Percentiles rank a stretch among this genome's conserved stretches.
These are phyloP conservation scores for Pleurotus tuoliensis DNA, from an alignment of 768 basidiomycete genomes.

Conservation along the genomic window DNA sequence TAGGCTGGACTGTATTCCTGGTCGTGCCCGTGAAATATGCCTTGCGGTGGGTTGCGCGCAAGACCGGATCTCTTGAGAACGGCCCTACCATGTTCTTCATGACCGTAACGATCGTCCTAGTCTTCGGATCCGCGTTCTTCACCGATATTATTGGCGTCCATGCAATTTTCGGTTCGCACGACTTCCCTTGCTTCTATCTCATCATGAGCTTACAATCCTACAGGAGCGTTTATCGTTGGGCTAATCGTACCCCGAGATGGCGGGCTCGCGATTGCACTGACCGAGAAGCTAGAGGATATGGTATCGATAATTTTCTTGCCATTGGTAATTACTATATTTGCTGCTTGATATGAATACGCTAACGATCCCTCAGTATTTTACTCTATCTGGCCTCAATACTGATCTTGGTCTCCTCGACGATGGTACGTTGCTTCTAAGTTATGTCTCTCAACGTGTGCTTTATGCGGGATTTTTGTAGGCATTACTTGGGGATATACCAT, in stretches of 20 bases:
- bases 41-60: slow-evolving; percentile 69
- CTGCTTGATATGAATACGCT: neutral
- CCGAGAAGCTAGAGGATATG: slow-evolving; percentile 96
- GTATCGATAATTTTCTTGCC: slow-evolving; percentile 88
- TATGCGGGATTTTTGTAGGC: slow-evolving; percentile 28
- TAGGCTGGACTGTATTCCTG: slow-evolving; percentile 79
- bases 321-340: slow-evolving; percentile 42
- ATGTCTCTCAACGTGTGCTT: neutral
- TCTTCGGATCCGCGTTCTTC: slow-evolving; percentile 88
- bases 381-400: slow-evolving; percentile 86
- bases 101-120: slow-evolving; percentile 73
- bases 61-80: slow-evolving; percentile 76
- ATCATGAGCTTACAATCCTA: neutral
- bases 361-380: slow-evolving; percentile 67
- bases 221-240: slow-evolving; percentile 80
- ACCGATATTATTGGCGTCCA: slow-evolving; percentile 92
- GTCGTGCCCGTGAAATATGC: slow-evolving; percentile 59
- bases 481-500: slow-evolving; percentile 88
- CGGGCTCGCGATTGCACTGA: slow-evolving; percentile 81
- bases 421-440: slow-evolving; percentile 33
- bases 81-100: slow-evolving; percentile 89
- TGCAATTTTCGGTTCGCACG: slow-evolving; percentile 73
- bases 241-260: slow-evolving; percentile 85
- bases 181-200: neutral
- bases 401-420: slow-evolving; percentile 80